Evolutionary conservation across 129 eudicot genomes (phyloP).

Genomic region (Ambrosia artemisiifolia): DNA sequence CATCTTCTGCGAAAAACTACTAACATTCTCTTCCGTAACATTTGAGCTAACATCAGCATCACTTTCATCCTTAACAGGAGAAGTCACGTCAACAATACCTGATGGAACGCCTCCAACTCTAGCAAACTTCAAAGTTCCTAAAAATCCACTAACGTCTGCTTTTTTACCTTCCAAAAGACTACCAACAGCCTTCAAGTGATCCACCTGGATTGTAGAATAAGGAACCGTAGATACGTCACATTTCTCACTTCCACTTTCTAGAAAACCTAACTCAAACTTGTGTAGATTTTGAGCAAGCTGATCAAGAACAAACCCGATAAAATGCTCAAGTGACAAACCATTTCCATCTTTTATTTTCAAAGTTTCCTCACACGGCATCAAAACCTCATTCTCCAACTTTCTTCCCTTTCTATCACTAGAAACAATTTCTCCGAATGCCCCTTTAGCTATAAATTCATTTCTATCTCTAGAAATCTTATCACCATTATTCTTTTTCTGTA

Average conservation of each 20-base stretch:
- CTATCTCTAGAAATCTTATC: slow-evolving; percentile 21
- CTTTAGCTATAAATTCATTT: slow-evolving; percentile 19
- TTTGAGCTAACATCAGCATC: slow-evolving; percentile 37
- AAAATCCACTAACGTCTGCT: slow-evolving; percentile 55
- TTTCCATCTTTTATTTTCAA: slow-evolving; percentile 41
- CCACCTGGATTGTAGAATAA: slow-evolving; percentile 33
- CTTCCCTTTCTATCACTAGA: slow-evolving; percentile 31
- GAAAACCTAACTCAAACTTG: slow-evolving; percentile 50
- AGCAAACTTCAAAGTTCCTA: slow-evolving; percentile 73
- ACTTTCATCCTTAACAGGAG: slow-evolving; percentile 51
- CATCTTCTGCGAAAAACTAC: slow-evolving; percentile 50
- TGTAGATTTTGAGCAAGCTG: slow-evolving; percentile 57
- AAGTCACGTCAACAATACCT: slow-evolving; percentile 48
- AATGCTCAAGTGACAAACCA: slow-evolving; percentile 41
- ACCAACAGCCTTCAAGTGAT: slow-evolving; percentile 53
- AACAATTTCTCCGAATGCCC: slow-evolving; percentile 22
- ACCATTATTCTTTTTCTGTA: slow-evolving; percentile 40
- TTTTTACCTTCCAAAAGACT: slow-evolving; percentile 56
- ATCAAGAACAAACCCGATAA: slow-evolving; percentile 51
- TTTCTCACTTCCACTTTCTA: slow-evolving; percentile 35
- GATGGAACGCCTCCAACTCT: slow-evolving; percentile 75
- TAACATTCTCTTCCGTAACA: slow-evolving; percentile 48
- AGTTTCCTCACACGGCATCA: slow-evolving; percentile 30
- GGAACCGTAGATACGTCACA: slow-evolving; percentile 24
- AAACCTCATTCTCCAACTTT: slow-evolving; percentile 36